Conservation (phyloP, 176 grass and related monocot species). For the Poa annua region DNA sequence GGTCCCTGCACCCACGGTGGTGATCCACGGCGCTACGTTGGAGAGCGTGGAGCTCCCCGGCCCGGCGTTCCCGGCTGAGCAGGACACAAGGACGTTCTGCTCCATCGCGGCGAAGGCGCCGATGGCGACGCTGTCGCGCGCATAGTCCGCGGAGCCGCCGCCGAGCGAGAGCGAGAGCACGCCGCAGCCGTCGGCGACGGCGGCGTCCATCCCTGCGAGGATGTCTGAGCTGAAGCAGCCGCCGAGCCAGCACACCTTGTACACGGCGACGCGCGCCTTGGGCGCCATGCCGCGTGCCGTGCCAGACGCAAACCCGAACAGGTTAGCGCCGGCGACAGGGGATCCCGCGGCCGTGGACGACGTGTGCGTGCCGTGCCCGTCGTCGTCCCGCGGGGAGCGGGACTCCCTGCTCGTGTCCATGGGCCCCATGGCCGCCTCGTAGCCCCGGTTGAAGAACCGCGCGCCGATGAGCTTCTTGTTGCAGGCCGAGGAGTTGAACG, state of each 20-base stretch:
- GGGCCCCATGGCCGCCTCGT: constrained; percentile 83
- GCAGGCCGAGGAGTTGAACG: constrained; percentile 64
- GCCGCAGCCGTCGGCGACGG: constrained; percentile 73
- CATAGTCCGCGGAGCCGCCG: constrained; percentile 70
- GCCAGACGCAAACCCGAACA: constrained; percentile 75
- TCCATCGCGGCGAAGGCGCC: constrained; percentile 84
- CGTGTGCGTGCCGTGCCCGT: constrained; percentile 90
- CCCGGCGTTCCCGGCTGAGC: constrained; percentile 83
- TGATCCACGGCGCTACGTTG: constrained; percentile 88
- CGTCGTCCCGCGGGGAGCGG: constrained; percentile 69
- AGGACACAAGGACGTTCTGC: constrained; percentile 76
- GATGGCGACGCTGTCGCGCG: constrained; percentile 80
- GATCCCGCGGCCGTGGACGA: constrained; percentile 69
- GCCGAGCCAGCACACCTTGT: constrained; percentile 96
- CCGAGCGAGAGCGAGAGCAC: constrained; percentile 91
- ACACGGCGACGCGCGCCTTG: constrained; percentile 62
- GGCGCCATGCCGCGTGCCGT: constrained; percentile 91
- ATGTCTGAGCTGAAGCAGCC: constrained; percentile 97
- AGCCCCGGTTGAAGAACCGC: constrained; percentile 68
- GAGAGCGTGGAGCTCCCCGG: constrained; percentile 64
- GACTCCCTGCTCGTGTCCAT: constrained; percentile 69
- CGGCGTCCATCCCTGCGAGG: constrained; percentile 81
- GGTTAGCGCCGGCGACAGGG: constrained; percentile 49
- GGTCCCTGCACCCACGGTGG: constrained; percentile 76
- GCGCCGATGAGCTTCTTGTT: constrained; percentile 90